These are phyloP conservation scores for Chlorella sp. DNA, from an alignment of 139 green algal species.

Conservation along the genomic window DNA sequence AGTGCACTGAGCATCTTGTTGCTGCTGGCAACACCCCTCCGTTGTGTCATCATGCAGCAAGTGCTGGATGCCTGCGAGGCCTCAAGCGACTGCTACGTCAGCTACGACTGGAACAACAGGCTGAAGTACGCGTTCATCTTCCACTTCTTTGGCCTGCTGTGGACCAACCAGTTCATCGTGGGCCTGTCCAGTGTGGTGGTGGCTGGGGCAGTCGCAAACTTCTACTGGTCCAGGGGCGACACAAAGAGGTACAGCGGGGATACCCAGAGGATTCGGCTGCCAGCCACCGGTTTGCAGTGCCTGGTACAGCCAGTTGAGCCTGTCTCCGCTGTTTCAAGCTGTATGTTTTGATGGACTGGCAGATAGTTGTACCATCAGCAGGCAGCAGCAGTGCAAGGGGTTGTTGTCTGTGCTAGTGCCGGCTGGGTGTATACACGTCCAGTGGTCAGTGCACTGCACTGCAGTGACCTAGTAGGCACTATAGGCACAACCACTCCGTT, in stretches of 20 bases:
- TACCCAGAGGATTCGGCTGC: not conserved
- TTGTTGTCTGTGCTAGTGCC: too few species aligned
- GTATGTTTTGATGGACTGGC: not conserved
- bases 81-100: slow-evolving; percentile 57
- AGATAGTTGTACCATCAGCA: not conserved
- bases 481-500: too few species aligned
- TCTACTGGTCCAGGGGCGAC: not conserved
- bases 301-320: not conserved
- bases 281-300: not conserved
- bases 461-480: not conserved
- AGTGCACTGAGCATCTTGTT: not conserved
- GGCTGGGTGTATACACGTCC: too few species aligned
- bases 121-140: slow-evolving; percentile 66
- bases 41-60: slow-evolving; percentile 5
- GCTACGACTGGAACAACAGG: slow-evolving; percentile 51
- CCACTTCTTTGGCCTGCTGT: slow-evolving; percentile 86
- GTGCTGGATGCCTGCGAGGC: slow-evolving; percentile 26
- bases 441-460: slow-evolving; percentile 16
- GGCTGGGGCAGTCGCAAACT: slow-evolving; percentile 16
- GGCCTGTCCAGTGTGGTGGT: slow-evolving; percentile 60
- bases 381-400: too few species aligned
- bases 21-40: not conserved
- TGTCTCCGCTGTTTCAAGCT: not conserved
- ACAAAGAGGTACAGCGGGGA: not conserved
- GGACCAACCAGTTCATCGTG: slow-evolving; percentile 81